These are phyloP conservation scores for Botryosphaeria dothidea DNA, from an alignment of 2,329 filamentous ascomycete species.

Conservation along the genomic window DNA sequence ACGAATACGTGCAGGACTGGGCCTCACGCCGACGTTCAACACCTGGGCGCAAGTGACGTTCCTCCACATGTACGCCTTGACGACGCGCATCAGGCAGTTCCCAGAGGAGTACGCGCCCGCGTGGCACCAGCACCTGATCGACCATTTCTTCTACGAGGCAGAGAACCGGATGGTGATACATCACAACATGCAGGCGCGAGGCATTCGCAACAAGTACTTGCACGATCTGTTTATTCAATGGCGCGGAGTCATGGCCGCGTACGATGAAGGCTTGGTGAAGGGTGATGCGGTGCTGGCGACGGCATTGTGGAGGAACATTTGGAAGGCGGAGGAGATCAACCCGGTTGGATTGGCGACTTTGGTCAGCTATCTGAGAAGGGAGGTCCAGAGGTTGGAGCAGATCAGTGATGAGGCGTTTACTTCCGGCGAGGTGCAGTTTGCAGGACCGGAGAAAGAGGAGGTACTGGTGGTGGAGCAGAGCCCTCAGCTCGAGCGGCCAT, in stretches of 20 bases:
- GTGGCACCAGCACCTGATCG: constrained; percentile 88
- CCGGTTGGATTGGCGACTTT: constrained; percentile 61
- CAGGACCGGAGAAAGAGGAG: not conserved
- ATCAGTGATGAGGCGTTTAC: constrained; percentile 55
- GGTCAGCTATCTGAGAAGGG: constrained; percentile 63
- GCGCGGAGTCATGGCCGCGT: constrained; percentile 81
- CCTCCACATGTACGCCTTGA: constrained; percentile 91
- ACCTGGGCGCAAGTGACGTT: constrained; percentile 96
- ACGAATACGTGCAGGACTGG: constrained; percentile 61
- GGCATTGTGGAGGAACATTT: constrained; percentile 92
- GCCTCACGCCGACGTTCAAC: constrained; percentile 82
- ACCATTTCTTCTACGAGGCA: constrained; percentile 92
- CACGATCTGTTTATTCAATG: constrained; percentile 95
- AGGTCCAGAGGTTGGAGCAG: constrained; percentile 55
- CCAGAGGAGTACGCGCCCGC: constrained; percentile 66
- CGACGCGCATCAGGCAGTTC: constrained; percentile 78
- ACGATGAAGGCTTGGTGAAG: constrained; percentile 77
- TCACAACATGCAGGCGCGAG: constrained; percentile 64
- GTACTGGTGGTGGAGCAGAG: constrained; percentile 1
- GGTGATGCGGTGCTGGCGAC: constrained; percentile 76
- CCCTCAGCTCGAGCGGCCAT: not conserved
- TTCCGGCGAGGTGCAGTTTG: constrained; percentile 31
- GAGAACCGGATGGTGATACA: constrained; percentile 80
- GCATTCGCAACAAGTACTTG: constrained; percentile 61
- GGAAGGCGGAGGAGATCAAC: constrained; percentile 70